Conservation (phyloP, 768 basidiomycete species). For the Leccinum disarticulatum region DNA sequence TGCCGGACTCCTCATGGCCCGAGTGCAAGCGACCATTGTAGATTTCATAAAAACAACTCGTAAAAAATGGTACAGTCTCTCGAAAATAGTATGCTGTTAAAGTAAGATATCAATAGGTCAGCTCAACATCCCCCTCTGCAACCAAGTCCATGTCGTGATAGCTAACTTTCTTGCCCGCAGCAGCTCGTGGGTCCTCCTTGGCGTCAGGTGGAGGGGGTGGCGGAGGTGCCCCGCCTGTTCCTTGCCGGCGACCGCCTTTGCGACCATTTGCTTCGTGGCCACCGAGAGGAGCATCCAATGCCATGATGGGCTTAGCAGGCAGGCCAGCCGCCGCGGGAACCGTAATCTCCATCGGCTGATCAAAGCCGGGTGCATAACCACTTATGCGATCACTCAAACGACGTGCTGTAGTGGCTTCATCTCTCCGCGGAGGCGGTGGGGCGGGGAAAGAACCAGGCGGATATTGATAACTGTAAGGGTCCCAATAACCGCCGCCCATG, state of each 20-base stretch:
- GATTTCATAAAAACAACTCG: constrained; percentile 31
- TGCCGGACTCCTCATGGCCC: constrained; percentile 28
- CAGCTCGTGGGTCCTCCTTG: constrained; percentile 90
- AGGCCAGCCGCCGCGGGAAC: constrained; percentile 70
- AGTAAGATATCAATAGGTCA: constrained; percentile 40
- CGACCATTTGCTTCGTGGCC: constrained; percentile 33
- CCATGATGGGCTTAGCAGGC: constrained; percentile 72
- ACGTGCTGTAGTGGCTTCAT: constrained; percentile 57
- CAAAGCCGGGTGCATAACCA: constrained; percentile 60
- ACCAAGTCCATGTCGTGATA: constrained; percentile 96
- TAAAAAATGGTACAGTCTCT: constrained; percentile 18
- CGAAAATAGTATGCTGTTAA: constrained; percentile 26
- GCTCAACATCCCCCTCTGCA: constrained; percentile 73
- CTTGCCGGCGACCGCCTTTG: constrained; percentile 40
- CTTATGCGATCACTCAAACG: constrained; percentile 80
- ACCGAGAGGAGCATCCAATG: constrained; percentile 52
- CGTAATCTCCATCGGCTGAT: constrained; percentile 40
- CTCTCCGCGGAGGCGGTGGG: constrained; percentile 48
- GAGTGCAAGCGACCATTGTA: constrained; percentile 19
- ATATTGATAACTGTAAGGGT: constrained; percentile 45
- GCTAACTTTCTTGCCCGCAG: constrained; percentile 84
- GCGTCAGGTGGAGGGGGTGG: constrained; percentile 86
- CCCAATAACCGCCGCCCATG: constrained; percentile 44
- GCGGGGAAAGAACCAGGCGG: constrained; percentile 37
- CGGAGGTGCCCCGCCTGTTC: constrained; percentile 49